Evolutionary conservation across 2,329 filamentous ascomycete genomes (phyloP).

Genomic region (Cordyceps farinosa): DNA sequence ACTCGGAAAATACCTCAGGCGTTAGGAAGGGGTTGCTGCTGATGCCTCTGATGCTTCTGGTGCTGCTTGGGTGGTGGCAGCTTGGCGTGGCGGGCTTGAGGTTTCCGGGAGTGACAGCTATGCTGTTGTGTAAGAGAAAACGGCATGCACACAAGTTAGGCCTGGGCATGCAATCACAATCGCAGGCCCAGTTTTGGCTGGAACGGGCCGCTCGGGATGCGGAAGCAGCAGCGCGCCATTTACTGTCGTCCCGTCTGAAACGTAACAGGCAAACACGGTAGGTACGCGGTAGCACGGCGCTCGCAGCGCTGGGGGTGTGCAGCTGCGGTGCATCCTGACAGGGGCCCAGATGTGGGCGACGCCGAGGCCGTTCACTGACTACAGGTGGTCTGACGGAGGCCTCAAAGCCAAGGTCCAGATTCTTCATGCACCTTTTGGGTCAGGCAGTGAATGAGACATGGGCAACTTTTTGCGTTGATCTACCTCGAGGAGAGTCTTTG

Average conservation of each 20-base stretch:
- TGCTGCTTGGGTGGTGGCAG: not conserved
- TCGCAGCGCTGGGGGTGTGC: too few relatives aligned
- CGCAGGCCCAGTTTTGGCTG: not conserved
- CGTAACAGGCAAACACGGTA: not conserved
- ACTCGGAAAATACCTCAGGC: not conserved
- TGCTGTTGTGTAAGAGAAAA: slow-evolving; percentile 9
- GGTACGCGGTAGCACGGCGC: too few relatives aligned
- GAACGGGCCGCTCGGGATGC: slow-evolving; percentile 13
- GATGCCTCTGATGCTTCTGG: too few relatives aligned
- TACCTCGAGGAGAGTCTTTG: too few relatives aligned
- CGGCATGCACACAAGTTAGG: not conserved
- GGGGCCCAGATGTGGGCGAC: too few relatives aligned
- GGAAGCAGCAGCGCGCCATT: slow-evolving; percentile 6
- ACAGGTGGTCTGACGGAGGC: too few relatives aligned
- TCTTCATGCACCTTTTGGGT: too few relatives aligned
- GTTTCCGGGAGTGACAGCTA: not conserved
- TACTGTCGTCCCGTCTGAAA: not conserved
- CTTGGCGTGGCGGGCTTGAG: not conserved
- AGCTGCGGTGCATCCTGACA: too few relatives aligned
- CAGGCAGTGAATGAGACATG: too few relatives aligned
- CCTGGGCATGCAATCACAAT: not conserved
- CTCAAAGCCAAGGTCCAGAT: too few relatives aligned
- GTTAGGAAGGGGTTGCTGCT: not conserved
- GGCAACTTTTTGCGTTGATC: too few relatives aligned
- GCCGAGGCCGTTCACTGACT: too few relatives aligned